Evolutionary conservation across 208 protist genomes (phyloP).

Genomic region (Trypanosomatidae sp.): DNA sequence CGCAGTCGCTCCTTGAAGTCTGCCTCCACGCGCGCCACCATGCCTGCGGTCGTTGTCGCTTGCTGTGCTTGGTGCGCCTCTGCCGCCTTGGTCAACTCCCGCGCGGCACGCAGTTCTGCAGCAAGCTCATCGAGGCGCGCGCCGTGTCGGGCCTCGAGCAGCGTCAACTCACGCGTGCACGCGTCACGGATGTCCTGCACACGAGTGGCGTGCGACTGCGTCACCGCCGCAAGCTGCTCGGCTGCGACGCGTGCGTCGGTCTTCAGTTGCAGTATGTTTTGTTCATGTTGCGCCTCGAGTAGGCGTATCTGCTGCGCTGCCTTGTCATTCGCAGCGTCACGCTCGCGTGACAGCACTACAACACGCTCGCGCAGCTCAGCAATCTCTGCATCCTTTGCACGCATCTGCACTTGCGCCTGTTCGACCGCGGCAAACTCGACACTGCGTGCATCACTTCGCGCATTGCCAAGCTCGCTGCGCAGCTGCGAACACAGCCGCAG

Average conservation of each 20-base stretch:
- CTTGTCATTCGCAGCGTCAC: constrained; percentile 22
- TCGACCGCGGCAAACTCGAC: constrained; percentile 47
- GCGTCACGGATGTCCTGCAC: constrained; percentile 68
- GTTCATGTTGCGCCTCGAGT: constrained; percentile 56
- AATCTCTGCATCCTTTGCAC: constrained; percentile 29
- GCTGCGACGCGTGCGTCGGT: constrained; percentile 34
- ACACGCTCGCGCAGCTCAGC: constrained; percentile 15
- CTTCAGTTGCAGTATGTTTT: constrained; percentile 27
- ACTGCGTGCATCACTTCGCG: constrained; percentile 45
- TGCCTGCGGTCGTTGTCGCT: constrained; percentile 22
- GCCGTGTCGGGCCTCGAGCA: constrained; percentile 49
- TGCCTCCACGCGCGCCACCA: constrained; percentile 43
- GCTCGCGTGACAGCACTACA: constrained; percentile 16
- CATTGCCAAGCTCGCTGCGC: constrained; percentile 69
- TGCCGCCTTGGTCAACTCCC: constrained; percentile 17
- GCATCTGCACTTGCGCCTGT: constrained; percentile 21
- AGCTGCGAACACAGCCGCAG: constrained; percentile 63
- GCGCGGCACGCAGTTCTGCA: constrained; percentile 41
- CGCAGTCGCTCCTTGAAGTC: constrained; percentile 68
- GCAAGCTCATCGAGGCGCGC: constrained; percentile 37
- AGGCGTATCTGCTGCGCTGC: constrained; percentile 63
- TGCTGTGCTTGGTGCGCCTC: constrained; percentile 41
- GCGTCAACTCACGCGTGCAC: constrained; percentile 44
- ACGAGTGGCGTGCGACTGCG: constrained; percentile 39
- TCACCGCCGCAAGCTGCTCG: constrained; percentile 32